Base-by-base conservation (phyloP, 106 monocot genomes). In the Acorus calamus region DNA sequence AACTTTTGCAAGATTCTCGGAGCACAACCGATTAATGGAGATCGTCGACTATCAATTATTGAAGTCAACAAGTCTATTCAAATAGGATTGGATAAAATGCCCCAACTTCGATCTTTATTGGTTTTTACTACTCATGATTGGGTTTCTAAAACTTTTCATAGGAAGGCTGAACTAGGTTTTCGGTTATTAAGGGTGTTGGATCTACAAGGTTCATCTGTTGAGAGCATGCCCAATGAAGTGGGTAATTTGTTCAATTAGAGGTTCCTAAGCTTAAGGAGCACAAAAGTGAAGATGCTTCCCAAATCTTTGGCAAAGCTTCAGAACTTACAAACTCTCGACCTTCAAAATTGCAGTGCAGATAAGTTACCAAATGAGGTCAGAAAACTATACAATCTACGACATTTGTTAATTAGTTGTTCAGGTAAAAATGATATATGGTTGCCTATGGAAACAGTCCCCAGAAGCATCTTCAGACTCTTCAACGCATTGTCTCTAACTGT, bases 261-360 rank as follows among this genome's bases (percentile, higher is more conserved):
- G 28, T 73, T 73, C 45, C 52, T 64, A 7, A 56, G 72, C 57
- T 45, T 74, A n/a, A 57, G 74, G 47, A 47, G 45, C 0, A 69
- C 74, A 13, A 65, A 45, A 3, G 55, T 78, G 11, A 69, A 69
- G 14, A 5, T 10, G 50, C 46, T 79, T 11, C 70, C 79, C 11
- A 66, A 44, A 9, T 60, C 79, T 1, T 1, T 71, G 12, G 60
- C 28, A 8, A 77, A 61, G 42, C 65, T 77, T 8, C 52, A 6
- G 3, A 77, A 72, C 2, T 60, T 77, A 1, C 63, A 74, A 55
- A 74, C 74, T 4, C 12, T 79, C 6, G 74, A 79, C 52, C 53
- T 69, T 13, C 2, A 0, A 2, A 0, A 13, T 0, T 65, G 65
- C 12, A 0, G 56, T 1, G 41, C 74, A 55, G 42, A 42, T 44